Percentiles rank a stretch among this genome's conserved stretches.
These are phyloP conservation scores for Mucor irregularis DNA, from an alignment of 371 early-diverging fungal genomes.

Conservation along the genomic window DNA sequence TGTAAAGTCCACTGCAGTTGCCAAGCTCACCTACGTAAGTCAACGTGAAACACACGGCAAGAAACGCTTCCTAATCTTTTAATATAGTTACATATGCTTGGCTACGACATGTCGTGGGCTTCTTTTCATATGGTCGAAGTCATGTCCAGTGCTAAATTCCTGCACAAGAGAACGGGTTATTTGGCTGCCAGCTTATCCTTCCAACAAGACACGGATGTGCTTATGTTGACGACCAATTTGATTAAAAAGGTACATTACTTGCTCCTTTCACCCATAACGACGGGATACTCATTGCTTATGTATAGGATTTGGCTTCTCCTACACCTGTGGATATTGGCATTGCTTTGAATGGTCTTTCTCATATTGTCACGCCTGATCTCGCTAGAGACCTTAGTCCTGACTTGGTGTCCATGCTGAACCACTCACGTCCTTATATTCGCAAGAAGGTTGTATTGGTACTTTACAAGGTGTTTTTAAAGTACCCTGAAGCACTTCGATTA, in stretches of 20 bases:
- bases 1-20: constrained; percentile 84
- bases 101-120: constrained; percentile 96
- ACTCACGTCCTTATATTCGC: constrained; percentile 89
- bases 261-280: too few species aligned
- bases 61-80: not conserved
- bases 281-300: too few species aligned
- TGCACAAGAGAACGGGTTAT: constrained; percentile 90
- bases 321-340: constrained; percentile 82
- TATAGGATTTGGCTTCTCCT: constrained; percentile 85
- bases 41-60: not conserved
- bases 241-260: constrained; percentile 96
- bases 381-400: constrained; percentile 90
- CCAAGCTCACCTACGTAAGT: constrained; percentile 85
- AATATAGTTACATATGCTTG: constrained; percentile 90
- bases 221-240: constrained; percentile 94
- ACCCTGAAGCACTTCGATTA: constrained; percentile 85
- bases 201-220: constrained; percentile 91
- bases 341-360: constrained; percentile 88
- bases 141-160: constrained; percentile 88
- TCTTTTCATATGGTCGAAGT: constrained; percentile 96
- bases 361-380: constrained; percentile 89
- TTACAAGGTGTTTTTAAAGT: constrained; percentile 87
- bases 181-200: constrained; percentile 90
- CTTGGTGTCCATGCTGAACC: constrained; percentile 82
- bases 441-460: constrained; percentile 88